Evolutionary conservation across 1,139 yeast genomes (phyloP).

Genomic region (Debaryomyces sp.): DNA sequence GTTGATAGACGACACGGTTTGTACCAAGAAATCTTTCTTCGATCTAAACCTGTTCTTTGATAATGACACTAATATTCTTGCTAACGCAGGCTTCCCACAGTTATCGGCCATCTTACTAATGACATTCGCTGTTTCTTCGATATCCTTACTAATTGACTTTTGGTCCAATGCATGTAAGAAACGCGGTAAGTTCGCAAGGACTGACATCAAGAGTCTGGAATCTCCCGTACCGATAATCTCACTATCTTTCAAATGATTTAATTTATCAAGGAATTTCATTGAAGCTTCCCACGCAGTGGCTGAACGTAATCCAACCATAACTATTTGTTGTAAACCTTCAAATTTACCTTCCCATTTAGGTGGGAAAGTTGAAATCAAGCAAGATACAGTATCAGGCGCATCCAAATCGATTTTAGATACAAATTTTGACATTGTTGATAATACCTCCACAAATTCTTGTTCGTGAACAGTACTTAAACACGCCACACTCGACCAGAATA

Average conservation of each 20-base stretch:
- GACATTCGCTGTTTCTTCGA: constrained; percentile 59
- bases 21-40: constrained; percentile 84
- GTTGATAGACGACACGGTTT: constrained; percentile 70
- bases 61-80: constrained; percentile 76
- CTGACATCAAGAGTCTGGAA: constrained; percentile 67
- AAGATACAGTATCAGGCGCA: constrained; percentile 81
- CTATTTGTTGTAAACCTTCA: constrained; percentile 81
- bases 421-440: constrained; percentile 80
- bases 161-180: constrained; percentile 77
- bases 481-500: constrained; percentile 96
- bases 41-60: constrained; percentile 81
- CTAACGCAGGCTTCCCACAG: constrained; percentile 58
- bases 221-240: constrained; percentile 78
- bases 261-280: constrained; percentile 68
- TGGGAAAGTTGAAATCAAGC: constrained; percentile 85
- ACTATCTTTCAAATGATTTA: constrained; percentile 69
- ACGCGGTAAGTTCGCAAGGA: constrained; percentile 81
- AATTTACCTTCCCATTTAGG: constrained; percentile 95
- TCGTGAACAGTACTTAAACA: constrained; percentile 89
- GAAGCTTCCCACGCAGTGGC: constrained; percentile 80
- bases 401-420: constrained; percentile 85
- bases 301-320: constrained; percentile 82
- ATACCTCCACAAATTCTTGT: constrained; percentile 86
- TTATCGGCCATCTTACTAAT: constrained; percentile 64
- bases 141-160: constrained; percentile 52